Evolutionary conservation across 345 rosid genomes (phyloP).

Genomic region (Barbarea vulgaris): DNA sequence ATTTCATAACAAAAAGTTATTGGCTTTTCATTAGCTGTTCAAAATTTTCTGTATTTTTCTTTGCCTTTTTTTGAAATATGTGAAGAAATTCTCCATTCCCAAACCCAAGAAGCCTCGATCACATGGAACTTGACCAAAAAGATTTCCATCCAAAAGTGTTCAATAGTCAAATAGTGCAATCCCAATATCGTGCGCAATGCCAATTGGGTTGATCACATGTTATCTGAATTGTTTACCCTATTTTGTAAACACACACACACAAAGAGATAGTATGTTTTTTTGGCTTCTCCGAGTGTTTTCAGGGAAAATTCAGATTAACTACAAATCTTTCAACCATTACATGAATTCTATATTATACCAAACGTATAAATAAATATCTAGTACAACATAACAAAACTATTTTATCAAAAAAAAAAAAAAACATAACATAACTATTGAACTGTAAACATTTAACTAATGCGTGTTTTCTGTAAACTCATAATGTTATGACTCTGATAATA

Average conservation of each 20-base stretch:
- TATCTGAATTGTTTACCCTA: not conserved
- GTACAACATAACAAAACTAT: conserved; percentile 12
- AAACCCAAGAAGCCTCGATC: conserved; percentile 48
- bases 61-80: conserved; percentile 35
- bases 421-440: conserved; percentile 15
- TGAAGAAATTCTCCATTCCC: conserved; percentile 35
- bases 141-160: conserved; percentile 27
- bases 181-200: conserved; percentile 35
- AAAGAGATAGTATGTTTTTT: not conserved
- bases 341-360: not conserved
- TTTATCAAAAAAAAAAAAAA: too few relatives aligned
- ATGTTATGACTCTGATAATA: not conserved
- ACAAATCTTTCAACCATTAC: conserved; percentile 1
- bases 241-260: not conserved
- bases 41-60: conserved; percentile 20
- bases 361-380: not conserved
- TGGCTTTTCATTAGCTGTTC: conserved; percentile 38
- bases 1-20: conserved; percentile 21
- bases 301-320: not conserved
- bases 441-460: not conserved
- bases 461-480: not conserved
- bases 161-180: conserved; percentile 38
- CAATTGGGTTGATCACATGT: conserved; percentile 7
- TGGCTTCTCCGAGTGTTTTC: not conserved
- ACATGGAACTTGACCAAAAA: conserved; percentile 45